Percentiles rank a stretch among this genome's conserved stretches.
These are phyloP conservation scores for Paramecium tetraurelia DNA, from an alignment of 73 alveolate species.

Conservation along the genomic window DNA sequence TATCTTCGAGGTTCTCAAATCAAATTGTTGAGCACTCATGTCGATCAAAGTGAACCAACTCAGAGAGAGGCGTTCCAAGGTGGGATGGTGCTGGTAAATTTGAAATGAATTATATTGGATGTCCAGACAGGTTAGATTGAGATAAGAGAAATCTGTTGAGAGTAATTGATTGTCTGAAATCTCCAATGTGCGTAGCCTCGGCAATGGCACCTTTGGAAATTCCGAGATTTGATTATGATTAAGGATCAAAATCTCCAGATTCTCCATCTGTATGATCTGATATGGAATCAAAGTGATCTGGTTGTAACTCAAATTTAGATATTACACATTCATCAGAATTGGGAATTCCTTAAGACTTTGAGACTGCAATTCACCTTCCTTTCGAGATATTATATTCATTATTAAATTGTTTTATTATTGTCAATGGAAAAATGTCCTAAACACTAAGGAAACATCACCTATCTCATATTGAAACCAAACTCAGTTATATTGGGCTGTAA, in stretches of 20 bases:
- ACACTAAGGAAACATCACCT: not conserved
- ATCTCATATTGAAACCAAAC: not conserved
- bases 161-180: not conserved
- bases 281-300: not conserved
- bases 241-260: not conserved
- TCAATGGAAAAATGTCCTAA: not conserved
- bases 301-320: not conserved
- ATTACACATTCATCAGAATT: not conserved
- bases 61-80: not conserved
- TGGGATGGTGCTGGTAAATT: not conserved
- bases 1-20: not conserved
- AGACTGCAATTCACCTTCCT: not conserved
- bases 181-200: not conserved
- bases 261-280: not conserved
- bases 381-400: not conserved
- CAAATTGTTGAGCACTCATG: not conserved
- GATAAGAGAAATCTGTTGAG: not conserved
- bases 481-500: not conserved
- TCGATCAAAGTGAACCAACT: constrained; percentile 18
- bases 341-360: not conserved
- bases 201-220: not conserved
- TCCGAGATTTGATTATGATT: not conserved
- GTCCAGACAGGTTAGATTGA: not conserved
- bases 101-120: not conserved
- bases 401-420: not conserved